Base-by-base conservation (phyloP, 2,329 filamentous ascomycete species). In the Parastagonospora nodorum region DNA sequence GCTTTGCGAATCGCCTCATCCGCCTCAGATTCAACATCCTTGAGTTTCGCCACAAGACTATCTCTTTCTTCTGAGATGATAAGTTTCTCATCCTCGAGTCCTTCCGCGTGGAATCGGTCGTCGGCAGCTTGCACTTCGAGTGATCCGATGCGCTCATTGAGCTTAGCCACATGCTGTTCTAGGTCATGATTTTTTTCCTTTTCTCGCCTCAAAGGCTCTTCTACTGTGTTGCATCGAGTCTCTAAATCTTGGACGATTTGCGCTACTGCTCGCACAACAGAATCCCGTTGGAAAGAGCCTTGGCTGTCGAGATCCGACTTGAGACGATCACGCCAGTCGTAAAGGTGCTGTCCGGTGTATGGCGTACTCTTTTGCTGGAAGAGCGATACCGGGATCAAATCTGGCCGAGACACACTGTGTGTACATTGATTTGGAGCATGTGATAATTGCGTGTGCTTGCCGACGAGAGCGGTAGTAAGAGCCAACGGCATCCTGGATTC, bases 201-300 rank as follows among this genome's bases (percentile, higher is more conserved):
- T 56, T 81, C 80, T 12, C 71, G 68, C 4, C 75, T 75, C 10
- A 86, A 70, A 5, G 84, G 84, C 42, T 75, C 75, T 66, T 86
- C 84, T 2, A 81, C 74, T 29, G 76, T 77, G 30, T 80, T 75
- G 60, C 84, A 86, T 7, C 84, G 78, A 8, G 69, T 70, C 58
- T 86, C 84, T 1, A 86, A 72, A 48, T 84, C 82, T 19, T 77
- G 75, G 59, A 83, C 85, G 10, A 82, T 78, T 30, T 80, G 75
- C 12, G 78, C 74, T 12, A 86, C 77, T 15, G 79, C 75, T 8
- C 75, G 72, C 27, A 82, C 65, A 8, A 85, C 68, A 2, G 67
- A 70, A n/a, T 80, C 73, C 7, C 80, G 72, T 29, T 80, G 77
- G 24, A 74, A 69, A 11, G 68, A 69, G 32, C 51, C 67, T 16